Evolutionary conservation across 129 eudicot species (phyloP).

Genomic region (Scalesia atractyloides): DNA sequence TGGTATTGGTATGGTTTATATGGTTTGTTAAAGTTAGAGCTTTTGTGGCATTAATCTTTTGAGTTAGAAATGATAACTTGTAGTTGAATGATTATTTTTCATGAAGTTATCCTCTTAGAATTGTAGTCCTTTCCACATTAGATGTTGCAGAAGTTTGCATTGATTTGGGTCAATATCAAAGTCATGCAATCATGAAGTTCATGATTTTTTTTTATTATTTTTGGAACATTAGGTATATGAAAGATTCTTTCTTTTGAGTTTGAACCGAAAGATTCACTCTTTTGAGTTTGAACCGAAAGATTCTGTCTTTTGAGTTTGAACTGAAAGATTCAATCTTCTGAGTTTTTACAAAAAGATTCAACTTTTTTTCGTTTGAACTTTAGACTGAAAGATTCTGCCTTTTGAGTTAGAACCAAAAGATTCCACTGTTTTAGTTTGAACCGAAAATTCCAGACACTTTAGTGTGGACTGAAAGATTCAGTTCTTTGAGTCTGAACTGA

Average conservation of each 20-base stretch:
- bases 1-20: constrained; percentile 29
- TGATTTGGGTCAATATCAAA: constrained; percentile 3
- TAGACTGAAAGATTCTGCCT: too few species aligned
- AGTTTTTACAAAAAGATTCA: too few species aligned
- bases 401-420: too few species aligned
- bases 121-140: not conserved
- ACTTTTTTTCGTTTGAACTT: too few species aligned
- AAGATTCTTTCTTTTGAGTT: constrained; percentile 13
- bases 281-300: not conserved
- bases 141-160: constrained; percentile 17
- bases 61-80: not conserved
- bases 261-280: not conserved
- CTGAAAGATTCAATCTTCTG: not conserved
- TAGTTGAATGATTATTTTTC: not conserved
- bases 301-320: too few species aligned
- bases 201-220: not conserved
- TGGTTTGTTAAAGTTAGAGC: not conserved
- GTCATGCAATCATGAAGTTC: constrained; percentile 4
- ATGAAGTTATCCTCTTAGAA: not conserved
- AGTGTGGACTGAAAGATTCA: too few species aligned
- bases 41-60: not conserved
- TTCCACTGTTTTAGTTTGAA: too few species aligned
- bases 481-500: too few species aligned
- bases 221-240: not conserved
- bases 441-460: too few species aligned